Base-by-base conservation (phyloP, 116 monocot genomes). In the Posidonia oceanica region DNA sequence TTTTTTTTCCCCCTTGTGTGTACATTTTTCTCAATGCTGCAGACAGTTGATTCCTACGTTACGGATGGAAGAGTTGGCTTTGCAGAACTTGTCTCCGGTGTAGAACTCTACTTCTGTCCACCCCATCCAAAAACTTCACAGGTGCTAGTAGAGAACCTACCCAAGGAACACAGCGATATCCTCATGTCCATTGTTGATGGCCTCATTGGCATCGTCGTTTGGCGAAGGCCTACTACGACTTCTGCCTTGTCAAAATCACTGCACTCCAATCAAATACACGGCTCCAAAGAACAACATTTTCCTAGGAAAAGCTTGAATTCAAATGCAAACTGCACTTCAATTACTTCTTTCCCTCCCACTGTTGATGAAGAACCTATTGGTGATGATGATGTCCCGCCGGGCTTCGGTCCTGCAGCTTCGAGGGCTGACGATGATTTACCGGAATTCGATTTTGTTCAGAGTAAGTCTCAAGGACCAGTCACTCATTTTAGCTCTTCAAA, bases 71-170 rank as follows among this genome's bases (percentile, higher is more conserved):
- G 90, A 67, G 80, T 98, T 13, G 98, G 98, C 63, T 87, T 84
- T 71, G 87, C 87, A 4, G 98, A 86, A 68, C 90, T 90, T 17
- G 57, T 74, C 7, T 72, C 84, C 14, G 98, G 93, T 0, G 77
- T 93, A 48, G 98, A 98, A 62, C 68, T 98, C 14, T 98, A 98
- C 77, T 74, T 93, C 60, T 92, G 98, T 74, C 87, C 98, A 23
- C 74, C 87, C 7, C 87, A 90, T 36, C 59, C 69, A 7, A 86
- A 73, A 66, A 85, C 80, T n/a, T 56, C 71, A 3, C 81, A 76
- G 51, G 80, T 89, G 63, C 77, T 97, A 14, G 70, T 37, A 7
- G 73, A 20, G 44, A 72, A 80, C 75, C 75, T 87, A 39, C 67
- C 84, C 14, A 78, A 75, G 62, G 87, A 89, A 23, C 79, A 83